Conservation (phyloP, 768 basidiomycete species). For the Termitomyces titanicus region DNA sequence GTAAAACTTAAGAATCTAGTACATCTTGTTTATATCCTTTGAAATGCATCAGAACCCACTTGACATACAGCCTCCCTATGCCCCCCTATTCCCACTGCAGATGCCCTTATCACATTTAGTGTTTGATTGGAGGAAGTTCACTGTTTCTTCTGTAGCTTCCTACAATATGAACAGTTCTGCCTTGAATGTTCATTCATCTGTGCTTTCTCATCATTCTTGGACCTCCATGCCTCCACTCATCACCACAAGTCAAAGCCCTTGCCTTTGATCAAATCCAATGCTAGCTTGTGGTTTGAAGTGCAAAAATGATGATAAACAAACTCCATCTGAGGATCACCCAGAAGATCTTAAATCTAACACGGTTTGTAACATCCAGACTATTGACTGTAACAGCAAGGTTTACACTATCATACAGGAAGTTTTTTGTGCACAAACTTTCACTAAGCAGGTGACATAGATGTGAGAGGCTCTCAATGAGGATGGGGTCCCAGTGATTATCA, state of each 20-base stretch:
- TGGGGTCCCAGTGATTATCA: background rate
- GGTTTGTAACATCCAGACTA: background rate
- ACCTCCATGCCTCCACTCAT: no score
- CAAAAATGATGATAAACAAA: no score
- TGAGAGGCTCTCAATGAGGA: background rate
- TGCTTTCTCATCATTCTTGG: no score
- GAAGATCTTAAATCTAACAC: background rate
- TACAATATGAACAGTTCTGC: no score
- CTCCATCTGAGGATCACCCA: no score
- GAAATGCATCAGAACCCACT: background rate
- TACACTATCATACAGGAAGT: background rate
- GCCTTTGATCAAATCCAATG: no score
- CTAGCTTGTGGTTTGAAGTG: no score
- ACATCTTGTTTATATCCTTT: background rate
- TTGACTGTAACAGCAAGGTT: background rate
- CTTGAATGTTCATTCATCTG: no score
- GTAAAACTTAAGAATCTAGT: background rate
- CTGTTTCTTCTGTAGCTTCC: no score
- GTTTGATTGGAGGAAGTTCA: no score
- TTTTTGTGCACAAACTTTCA: background rate
- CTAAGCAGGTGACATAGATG: background rate
- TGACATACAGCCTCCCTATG: background rate
- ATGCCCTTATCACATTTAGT: background rate
- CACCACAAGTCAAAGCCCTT: no score
- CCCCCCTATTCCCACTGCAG: background rate